Evolutionary conservation across 345 rosid genomes (phyloP), one percentile per base, ranked within the genome.

Genomic region (Salix brachista): DNA sequence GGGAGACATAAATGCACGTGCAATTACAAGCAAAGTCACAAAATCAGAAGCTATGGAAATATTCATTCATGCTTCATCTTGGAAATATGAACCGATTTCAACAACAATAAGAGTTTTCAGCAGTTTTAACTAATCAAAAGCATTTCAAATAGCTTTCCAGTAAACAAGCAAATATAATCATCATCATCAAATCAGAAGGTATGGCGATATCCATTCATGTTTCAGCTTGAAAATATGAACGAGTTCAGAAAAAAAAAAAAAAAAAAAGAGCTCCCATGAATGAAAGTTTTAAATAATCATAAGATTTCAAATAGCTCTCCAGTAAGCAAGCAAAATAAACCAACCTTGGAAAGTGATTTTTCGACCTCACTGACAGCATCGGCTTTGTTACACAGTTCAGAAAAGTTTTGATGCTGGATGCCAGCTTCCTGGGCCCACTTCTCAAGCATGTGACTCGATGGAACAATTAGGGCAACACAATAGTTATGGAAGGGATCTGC

Each of bases 401-500:
- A 18, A 56, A 90, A 54, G 65, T 83, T 79, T 46, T 78, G 75
- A 74, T 75, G 82, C 23, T 80, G 76, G 74, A 92, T 83, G 65
- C 92, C 86, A 6, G 88, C 88, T 81, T 79, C 90, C 28, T 66
- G 82, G 19, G 95, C 97, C 97, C 97, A 92, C 75, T 88, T 86
- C 82, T 86, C 97, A 37, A 94, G 86, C 3, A 46, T 85, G 84
- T 82, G 86, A 3, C n/a, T 85, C 8, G 90, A 72, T 46, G 95
- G 90, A 81, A 91, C 94, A 23, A 94, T 79, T 52, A 94, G 84
- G 72, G 98, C 95, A 62, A 92, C 95, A 77, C 95, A 90, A 62
- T 83, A 89, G 82, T 39, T 91, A 79, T 88, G 86, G 72, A 90
- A 78, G 6, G 95, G 94, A 79, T 94, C 92, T 0, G 90, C 98